Evolutionary conservation across 306 rosid species (phyloP).

Genomic region (Albizia julibrissin): DNA sequence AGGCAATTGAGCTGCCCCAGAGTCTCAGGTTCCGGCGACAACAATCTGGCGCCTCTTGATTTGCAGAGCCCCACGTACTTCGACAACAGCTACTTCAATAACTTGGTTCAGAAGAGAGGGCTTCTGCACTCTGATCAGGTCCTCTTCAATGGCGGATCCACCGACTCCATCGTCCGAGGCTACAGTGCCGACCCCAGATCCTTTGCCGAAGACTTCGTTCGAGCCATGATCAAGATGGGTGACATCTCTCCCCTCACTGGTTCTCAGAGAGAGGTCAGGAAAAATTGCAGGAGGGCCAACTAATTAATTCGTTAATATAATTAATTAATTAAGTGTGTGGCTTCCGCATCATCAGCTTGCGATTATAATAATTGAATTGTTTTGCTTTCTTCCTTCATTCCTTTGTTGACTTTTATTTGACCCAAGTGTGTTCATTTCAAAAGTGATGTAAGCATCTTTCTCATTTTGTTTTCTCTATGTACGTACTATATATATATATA

Average conservation of each 20-base stretch:
- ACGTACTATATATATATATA: neutral
- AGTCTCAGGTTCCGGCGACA: conserved; percentile 70
- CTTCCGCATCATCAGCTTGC: neutral
- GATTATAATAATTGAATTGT: neutral
- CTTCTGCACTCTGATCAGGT: conserved; percentile 89
- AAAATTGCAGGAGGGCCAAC: conserved; percentile 67
- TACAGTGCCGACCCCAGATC: conserved; percentile 37
- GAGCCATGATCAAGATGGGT: conserved; percentile 84
- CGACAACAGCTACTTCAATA: conserved; percentile 73
- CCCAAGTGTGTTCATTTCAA: neutral
- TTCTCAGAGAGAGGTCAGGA: conserved; percentile 72
- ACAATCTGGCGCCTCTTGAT: conserved; percentile 86
- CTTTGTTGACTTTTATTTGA: neutral
- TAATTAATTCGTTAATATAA: conserved; percentile 17
- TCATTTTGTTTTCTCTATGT: neutral
- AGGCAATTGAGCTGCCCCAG: conserved; percentile 66
- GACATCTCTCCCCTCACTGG: conserved; percentile 85
- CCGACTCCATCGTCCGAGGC: conserved; percentile 56
- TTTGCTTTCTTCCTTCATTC: neutral
- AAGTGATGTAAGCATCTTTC: conserved; percentile 3
- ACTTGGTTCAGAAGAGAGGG: conserved; percentile 64
- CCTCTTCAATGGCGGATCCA: conserved; percentile 72
- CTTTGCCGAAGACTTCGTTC: conserved; percentile 60
- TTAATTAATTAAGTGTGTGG: neutral
- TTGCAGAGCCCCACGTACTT: conserved; percentile 54